Evolutionary conservation across 768 basidiomycete species (phyloP), one percentile per base, ranked within the genome.

Genomic region (Clavaria fumosa): DNA sequence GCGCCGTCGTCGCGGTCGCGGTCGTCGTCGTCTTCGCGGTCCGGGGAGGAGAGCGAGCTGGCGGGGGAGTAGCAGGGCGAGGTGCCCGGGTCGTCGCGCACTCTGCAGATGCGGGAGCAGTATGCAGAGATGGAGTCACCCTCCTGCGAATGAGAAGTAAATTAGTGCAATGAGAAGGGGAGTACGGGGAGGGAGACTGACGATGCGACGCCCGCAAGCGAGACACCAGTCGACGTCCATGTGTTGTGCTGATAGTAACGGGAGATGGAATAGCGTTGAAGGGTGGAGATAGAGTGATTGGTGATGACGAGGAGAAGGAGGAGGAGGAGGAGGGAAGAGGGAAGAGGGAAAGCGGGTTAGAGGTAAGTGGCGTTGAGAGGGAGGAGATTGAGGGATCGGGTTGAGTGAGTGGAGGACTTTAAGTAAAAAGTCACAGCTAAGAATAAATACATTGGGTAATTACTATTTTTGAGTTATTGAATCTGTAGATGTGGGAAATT

Each of bases 161-260:
- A n/a, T n/a, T 53, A 51, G 20, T 69, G 49, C 57, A 57, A 41
- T 20, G 41, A n/a, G 50, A 44, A 47, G 53, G 51, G 41, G 45
- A 23, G 37, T 4, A 15, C 31, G 43, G n/a, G 26, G 26, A 20
- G 23, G 17, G 28, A 37, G 33, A 69, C 72, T 24, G 53, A 71
- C 78, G 44, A 75, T 55, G 46, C 64, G 68, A 45, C 66, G 63
- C 45, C 66, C 63, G 62, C 79, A 83, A 39, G 63, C 61, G 46
- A 81, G 61, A 53, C 79, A 83, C 74, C 75, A 78, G 60, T 78
- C 70, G 45, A 68, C 65, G 56, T 78, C 77, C 67, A 77, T n/a
- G n/a, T n/a, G n/a, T n/a, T n/a, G n/a, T n/a, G n/a, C n/a, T n/a
- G n/a, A n/a, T n/a, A n/a, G n/a, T n/a, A n/a, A n/a, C n/a, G n/a